Evolutionary conservation across 2,329 filamentous ascomycete genomes (phyloP), one percentile per base, ranked within the genome.

Genomic region (Phyllosticta citrichinensis): DNA sequence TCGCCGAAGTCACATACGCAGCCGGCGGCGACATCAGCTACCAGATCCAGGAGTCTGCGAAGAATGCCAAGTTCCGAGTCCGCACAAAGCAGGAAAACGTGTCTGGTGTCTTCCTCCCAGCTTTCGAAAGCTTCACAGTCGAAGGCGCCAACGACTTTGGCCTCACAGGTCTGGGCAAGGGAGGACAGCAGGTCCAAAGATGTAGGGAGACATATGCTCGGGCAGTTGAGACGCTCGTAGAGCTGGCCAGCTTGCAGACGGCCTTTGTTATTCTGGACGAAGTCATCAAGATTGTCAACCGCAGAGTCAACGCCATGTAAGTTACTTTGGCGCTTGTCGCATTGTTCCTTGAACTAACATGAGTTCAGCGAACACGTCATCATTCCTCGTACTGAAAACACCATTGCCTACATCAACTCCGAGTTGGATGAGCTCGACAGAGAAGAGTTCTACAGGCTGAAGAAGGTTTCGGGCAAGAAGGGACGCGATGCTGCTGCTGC

Each of bases 391-490:
- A 99, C 94, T 14, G 94, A 99, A 74, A 99, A 97, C 71, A 99
- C 94, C n/a, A 99, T 99, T 80, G 97, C 96, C 78, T 99, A 97
- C 71, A 97, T 97, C 81, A 97, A 97, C 78, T 96, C 93, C 0
- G 94, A 99, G 74, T 83, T 99, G 17, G 94, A 99, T 72, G 94
- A 99, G 77, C 81, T 99, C 57, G 95, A 97, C 76, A 85, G 94
- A 80, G 94, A 97, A 74, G 94, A 99, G 73, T 99, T 99, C 75
- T 99, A 97, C 77, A 83, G 94, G 66, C 77, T 99, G 71, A 99
- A 99, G 79, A 99, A 99, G 81, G 82, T 94, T 72, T 88, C 88
- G 70, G 85, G 84, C 27, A 89, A 87, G 73, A 87, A 86, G 71
- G 82, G 84, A 65, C 72, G 79, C 62, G 78, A 77, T 40, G 75